Base-by-base conservation (phyloP, 2,329 filamentous ascomycete species). In the Claviceps pusilla region DNA sequence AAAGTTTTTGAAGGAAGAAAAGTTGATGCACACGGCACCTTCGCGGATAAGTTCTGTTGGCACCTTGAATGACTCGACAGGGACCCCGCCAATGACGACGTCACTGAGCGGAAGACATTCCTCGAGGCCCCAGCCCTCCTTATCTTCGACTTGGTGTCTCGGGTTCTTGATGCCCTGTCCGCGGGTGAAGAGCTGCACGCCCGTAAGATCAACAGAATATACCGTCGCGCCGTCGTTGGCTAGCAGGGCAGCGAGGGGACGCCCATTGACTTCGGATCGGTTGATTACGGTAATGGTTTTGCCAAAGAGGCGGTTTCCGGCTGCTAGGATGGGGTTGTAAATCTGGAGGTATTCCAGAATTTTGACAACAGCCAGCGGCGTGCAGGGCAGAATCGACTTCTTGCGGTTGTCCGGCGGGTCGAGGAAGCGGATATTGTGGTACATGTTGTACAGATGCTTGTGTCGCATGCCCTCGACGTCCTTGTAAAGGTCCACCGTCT, bases 361-460 rank as follows among this genome's bases (percentile, higher is more conserved):
- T 77, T 98, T 98, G 74, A 97, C 87, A 57, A 95, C 86, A 31
- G 93, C 93, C 29, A 98, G 79, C 16, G 93, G 93, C 2, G 93
- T 98, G 76, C 93, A 98, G 5, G 93, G 93, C 52, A 98, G 75
- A 60, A 97, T 88, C 50, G 86, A 94, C 75, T 98, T 97, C 69
- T 88, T 87, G 56, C 75, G 76, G 68, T 89, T 87, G 47, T 76
- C 70, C 4, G 85, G 84, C 29, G 83, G 75, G 70, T 98, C 93
- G 55, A 98, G 77, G 74, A 90, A 97, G 60, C 93, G 88, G 63
- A 95, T 82, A 73, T 98, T 98, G 76, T 96, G 87, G 73, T 97
- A 98, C 90, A 98, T 96, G 78, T 98, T 98, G 80, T 91, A 90
- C 65, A 97, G 86, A 73, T 97, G 90, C 66, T 84, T 84, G 71